Conservation (phyloP, 352 stramenopile genomes). For the Phytophthora tentaculata region DNA sequence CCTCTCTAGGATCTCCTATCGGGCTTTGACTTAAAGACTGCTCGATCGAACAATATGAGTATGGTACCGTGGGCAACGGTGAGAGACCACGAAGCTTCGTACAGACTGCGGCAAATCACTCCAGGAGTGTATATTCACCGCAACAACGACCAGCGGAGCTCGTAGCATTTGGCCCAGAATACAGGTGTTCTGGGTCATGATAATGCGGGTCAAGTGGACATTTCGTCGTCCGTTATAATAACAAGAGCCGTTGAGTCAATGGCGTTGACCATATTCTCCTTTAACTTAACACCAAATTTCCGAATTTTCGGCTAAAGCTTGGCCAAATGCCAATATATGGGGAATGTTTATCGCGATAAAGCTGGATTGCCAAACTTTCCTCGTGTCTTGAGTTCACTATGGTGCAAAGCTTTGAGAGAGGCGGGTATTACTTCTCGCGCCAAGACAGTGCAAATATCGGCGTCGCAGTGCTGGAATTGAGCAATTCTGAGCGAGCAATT, state of each 20-base stretch:
- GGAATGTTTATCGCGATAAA: neutral
- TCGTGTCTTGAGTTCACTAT: constrained; percentile 26
- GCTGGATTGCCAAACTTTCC: constrained; percentile 22
- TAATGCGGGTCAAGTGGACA: neutral
- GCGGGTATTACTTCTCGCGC: constrained; percentile 28
- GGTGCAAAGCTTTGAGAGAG: constrained; percentile 27
- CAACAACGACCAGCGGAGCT: constrained; percentile 10
- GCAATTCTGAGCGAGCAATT: constrained; percentile 15
- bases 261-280: too few relatives aligned
- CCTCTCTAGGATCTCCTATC: constrained; percentile 22
- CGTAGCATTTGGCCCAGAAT: constrained; percentile 11
- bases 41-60: constrained; percentile 23
- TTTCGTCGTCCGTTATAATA: neutral
- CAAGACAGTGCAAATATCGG: constrained; percentile 26
- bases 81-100: too few relatives aligned
- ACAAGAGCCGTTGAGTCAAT: neutral
- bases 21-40: constrained; percentile 26
- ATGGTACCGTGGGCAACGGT: neutral
- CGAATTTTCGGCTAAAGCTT: too few relatives aligned
- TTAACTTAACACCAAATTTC: too few relatives aligned
- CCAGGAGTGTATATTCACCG: too few relatives aligned
- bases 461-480: constrained; percentile 2
- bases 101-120: too few relatives aligned
- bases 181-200: constrained; percentile 8
- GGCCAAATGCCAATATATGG: too few relatives aligned